A percentile compares a stretch with the other conserved stretches of the same genome.
Conservation (phyloP, 805 yeast genomes). For the Hyphopichia homilentoma region DNA sequence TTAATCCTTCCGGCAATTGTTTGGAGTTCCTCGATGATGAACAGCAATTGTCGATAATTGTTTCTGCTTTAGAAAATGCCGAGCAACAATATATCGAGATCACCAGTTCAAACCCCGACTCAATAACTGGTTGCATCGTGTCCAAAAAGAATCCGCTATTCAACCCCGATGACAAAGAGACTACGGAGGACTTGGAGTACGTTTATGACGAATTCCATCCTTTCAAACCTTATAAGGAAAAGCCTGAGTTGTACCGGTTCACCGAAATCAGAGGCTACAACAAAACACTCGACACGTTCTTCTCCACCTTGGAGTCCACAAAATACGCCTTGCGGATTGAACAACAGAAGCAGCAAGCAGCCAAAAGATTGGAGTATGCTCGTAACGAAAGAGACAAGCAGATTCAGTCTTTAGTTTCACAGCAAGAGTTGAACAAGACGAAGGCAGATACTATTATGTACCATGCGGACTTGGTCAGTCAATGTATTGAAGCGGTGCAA, state of each 20-base stretch:
- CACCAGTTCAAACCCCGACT: conserved; percentile 30
- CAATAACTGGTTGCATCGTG: conserved; percentile 57
- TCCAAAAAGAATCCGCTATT: conserved; percentile 55
- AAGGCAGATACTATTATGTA: conserved; percentile 73
- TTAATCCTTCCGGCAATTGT: conserved; percentile 44
- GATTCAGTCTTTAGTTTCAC: conserved; percentile 58
- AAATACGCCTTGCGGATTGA: conserved; percentile 72
- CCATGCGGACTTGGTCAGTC: conserved; percentile 67
- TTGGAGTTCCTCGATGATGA: conserved; percentile 22
- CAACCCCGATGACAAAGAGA: conserved; percentile 28
- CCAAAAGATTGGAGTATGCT: conserved; percentile 70
- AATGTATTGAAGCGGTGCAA: conserved; percentile 66
- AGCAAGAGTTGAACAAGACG: conserved; percentile 58
- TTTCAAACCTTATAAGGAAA: conserved; percentile 48
- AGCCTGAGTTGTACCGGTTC: conserved; percentile 26
- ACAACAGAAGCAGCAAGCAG: conserved; percentile 72
- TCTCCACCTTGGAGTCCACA: conserved; percentile 80
- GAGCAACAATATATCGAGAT: conserved; percentile 38
- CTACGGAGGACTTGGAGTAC: conserved; percentile 40
- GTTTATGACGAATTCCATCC: conserved; percentile 70
- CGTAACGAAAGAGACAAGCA: conserved; percentile 68
- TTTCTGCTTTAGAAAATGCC: conserved; percentile 43
- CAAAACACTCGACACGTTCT: conserved; percentile 76
- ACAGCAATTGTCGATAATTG: conserved; percentile 28
- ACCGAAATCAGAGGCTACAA: conserved; percentile 64